phyloP scores from a whole-genome alignment of 495 filamentous ascomycete species.

The Aspergillus saccharolyticus region DNA sequence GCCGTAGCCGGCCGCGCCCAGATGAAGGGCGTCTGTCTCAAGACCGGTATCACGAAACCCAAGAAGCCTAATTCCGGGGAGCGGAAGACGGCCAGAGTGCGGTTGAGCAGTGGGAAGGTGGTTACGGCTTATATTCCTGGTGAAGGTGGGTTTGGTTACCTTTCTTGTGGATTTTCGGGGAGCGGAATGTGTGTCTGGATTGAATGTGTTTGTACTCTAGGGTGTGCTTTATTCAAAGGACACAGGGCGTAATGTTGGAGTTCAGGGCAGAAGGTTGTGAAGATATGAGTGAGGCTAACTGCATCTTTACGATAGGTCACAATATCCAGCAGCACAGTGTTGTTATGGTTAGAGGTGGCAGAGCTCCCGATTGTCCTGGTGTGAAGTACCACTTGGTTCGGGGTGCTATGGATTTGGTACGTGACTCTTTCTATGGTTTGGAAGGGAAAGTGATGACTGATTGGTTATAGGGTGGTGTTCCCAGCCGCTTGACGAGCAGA shows the following conservation, averaged over 20 bases:
- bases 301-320: conserved; percentile 57
- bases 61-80: conserved; percentile 99
- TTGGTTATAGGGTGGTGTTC: conserved; percentile 73
- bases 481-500: conserved; percentile 70
- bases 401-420: conserved; percentile 89
- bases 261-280: background rate
- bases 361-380: conserved; percentile 95
- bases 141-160: conserved; percentile 58
- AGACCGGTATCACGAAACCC: conserved; percentile 84
- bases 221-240: no score
- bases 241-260: no score
- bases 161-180: conserved; percentile 1
- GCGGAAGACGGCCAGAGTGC: conserved; percentile 82
- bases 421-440: conserved; percentile 27
- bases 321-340: conserved; percentile 99
- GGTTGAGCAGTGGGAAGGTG: conserved; percentile 79
- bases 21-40: conserved; percentile 92
- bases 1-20: conserved; percentile 71
- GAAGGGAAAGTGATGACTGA: conserved; percentile 14
- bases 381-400: conserved; percentile 92
- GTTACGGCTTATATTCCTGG: conserved; percentile 92
- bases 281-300: conserved; percentile 10
- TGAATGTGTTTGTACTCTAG: background rate
- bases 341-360: conserved; percentile 84
- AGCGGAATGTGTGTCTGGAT: background rate